Conservation (phyloP, 1,139 yeast genomes). For the Kodamaea arcana region DNA sequence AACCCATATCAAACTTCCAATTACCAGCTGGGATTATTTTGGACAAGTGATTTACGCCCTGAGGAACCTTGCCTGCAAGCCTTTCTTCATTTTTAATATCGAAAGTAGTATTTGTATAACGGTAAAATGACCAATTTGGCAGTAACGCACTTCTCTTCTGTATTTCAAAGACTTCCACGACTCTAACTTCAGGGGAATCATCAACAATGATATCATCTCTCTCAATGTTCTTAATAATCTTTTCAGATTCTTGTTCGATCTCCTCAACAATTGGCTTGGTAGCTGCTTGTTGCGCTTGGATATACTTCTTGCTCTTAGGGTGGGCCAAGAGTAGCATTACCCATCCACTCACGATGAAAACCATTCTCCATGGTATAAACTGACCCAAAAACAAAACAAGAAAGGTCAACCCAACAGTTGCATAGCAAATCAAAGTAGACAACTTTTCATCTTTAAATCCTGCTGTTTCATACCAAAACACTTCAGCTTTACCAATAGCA, state of each 20-base stretch:
- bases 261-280: conserved; percentile 5
- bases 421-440: conserved; percentile 53
- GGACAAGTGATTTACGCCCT: conserved; percentile 54
- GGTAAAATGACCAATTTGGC: conserved; percentile 49
- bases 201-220: conserved; percentile 58
- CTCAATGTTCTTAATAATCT: conserved; percentile 30
- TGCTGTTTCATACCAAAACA: conserved; percentile 58
- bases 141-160: conserved; percentile 63
- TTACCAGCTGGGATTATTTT: conserved; percentile 65
- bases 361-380: conserved; percentile 56
- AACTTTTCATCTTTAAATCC: conserved; percentile 68
- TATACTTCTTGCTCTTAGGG: conserved; percentile 46
- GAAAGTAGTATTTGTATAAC: conserved; percentile 42
- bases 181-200: conserved; percentile 56
- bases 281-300: conserved; percentile 8
- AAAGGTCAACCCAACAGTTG: conserved; percentile 30
- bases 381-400: conserved; percentile 52
- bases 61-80: conserved; percentile 56
- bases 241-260: conserved; percentile 14
- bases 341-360: conserved; percentile 61
- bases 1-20: conserved; percentile 64
- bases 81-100: conserved; percentile 49
- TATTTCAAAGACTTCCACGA: conserved; percentile 74
- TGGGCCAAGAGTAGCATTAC: conserved; percentile 44
- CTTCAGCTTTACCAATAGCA: conserved; percentile 50